Evolutionary conservation across 257 asterid species (phyloP).

Genomic region (Solanum etuberosum): DNA sequence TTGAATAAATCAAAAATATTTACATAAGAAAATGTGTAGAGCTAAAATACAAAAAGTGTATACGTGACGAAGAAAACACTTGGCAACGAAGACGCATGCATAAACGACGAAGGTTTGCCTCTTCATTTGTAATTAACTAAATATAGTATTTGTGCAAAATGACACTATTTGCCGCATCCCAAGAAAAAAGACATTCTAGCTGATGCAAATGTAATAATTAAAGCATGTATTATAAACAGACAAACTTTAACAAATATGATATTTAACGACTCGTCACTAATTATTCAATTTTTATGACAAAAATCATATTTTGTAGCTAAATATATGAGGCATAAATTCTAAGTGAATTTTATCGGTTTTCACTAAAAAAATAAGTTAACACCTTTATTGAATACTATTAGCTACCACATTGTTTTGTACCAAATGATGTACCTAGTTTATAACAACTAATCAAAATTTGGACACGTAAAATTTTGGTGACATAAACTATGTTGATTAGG

Average conservation of each 20-base stretch:
- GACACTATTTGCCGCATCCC: neutral
- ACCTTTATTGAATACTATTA: too few relatives aligned
- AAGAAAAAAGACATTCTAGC: neutral
- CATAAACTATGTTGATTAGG: too few relatives aligned
- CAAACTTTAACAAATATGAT: neutral
- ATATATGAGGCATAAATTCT: too few relatives aligned
- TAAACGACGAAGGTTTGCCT: neutral
- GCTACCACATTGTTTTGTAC: too few relatives aligned
- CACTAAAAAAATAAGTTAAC: too few relatives aligned
- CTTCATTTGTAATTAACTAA: neutral
- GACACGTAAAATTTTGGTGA: too few relatives aligned
- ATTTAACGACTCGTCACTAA: too few relatives aligned
- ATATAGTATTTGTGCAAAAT: neutral
- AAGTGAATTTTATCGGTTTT: too few relatives aligned
- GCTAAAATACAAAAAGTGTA: neutral
- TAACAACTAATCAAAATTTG: too few relatives aligned
- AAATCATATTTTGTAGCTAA: too few relatives aligned
- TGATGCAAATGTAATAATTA: neutral
- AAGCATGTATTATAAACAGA: neutral
- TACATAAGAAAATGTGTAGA: neutral
- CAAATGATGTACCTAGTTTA: too few relatives aligned
- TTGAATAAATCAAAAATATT: neutral
- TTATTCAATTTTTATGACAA: neutral
- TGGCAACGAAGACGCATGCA: neutral
- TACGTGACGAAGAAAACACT: neutral